These are phyloP conservation scores for Barnettozyma wickerhamii DNA, from an alignment of 805 yeast species.

Conservation along the genomic window DNA sequence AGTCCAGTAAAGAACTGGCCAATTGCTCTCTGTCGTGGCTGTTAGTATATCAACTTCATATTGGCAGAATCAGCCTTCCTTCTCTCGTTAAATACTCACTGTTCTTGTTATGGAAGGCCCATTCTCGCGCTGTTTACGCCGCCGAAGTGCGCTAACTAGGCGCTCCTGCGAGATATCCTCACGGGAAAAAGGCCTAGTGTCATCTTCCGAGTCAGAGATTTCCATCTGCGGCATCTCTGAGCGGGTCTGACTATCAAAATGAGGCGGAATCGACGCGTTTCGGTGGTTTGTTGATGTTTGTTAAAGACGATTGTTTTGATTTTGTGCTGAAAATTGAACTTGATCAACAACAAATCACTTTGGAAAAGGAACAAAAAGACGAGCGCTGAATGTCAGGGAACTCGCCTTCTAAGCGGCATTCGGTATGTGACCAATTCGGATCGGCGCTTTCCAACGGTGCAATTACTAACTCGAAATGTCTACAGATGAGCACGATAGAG, in stretches of 20 bases:
- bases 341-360: too few species aligned
- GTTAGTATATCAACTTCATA: constrained; percentile 1
- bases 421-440: constrained; percentile 16
- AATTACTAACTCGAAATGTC: constrained; percentile 5
- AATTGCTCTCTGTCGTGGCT: background rate
- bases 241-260: background rate
- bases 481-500: constrained; percentile 53
- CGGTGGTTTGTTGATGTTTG: background rate
- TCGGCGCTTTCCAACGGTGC: background rate
- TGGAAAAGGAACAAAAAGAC: too few species aligned
- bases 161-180: constrained; percentile 6
- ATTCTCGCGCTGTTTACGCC: constrained; percentile 1
- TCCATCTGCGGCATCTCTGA: background rate
- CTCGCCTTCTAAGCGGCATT: constrained; percentile 24
- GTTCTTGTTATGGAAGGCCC: constrained; percentile 1
- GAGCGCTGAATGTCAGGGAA: constrained; percentile 7
- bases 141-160: background rate
- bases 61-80: background rate
- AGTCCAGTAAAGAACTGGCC: background rate
- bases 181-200: constrained; percentile 1
- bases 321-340: background rate
- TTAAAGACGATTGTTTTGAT: background rate
- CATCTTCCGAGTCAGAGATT: constrained; percentile 14
- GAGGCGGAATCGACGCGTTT: background rate
- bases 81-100: too few species aligned